Base-by-base conservation (phyloP, 1,284 basidiomycete genomes). In the Quambalaria eucalypti region DNA sequence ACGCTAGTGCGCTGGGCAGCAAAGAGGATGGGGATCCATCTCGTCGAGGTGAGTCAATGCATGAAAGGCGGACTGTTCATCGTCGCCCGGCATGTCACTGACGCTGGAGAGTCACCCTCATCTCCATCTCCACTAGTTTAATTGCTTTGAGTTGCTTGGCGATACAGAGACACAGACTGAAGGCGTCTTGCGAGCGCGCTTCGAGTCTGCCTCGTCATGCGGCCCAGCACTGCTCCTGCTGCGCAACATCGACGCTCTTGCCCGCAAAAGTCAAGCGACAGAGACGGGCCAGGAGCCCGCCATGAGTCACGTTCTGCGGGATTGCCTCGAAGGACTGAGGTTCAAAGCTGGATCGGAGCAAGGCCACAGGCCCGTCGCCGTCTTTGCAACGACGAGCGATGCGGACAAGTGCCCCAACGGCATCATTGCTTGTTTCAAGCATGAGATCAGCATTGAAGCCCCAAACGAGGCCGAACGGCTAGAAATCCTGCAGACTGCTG, bases 151-250 rank as follows among this genome's bases (percentile, higher is more conserved):
- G 56, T 73, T 93, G 12, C 72, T 93, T 10, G 87, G 85, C 1
- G 92, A 97, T 55, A 87, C 82, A 28, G 84, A 87, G 49, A 78
- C 80, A 2, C 86, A 87, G 60, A 90, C 89, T 0, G 87, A 90
- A 68, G 89, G 82, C 1, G 82, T 81, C 0, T 78, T 98, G 0
- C 82, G 82, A 29, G 85, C 86, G 4, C 82, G 84, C 2, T 84
- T 96, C 62, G 88, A 91, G 52, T 84, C 85, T 75, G 90, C 90
- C 0, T 79, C 81, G 8, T 78, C 82, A 7, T 91, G 88, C 69
- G 84, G 88, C 0, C 95, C 95, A 0, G 93, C 88, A 68, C 80
- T 97, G 33, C 76, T 98, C 16, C 77, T 96, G 1, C 78, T 99
- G 42, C 81, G 86, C 16, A 85, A 95, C 66, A 78, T 91, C 23